Percentiles rank a stretch among this genome's conserved stretches.
Conservation (phyloP, 495 filamentous ascomycete species). For the Neohortaea acidophila region DNA sequence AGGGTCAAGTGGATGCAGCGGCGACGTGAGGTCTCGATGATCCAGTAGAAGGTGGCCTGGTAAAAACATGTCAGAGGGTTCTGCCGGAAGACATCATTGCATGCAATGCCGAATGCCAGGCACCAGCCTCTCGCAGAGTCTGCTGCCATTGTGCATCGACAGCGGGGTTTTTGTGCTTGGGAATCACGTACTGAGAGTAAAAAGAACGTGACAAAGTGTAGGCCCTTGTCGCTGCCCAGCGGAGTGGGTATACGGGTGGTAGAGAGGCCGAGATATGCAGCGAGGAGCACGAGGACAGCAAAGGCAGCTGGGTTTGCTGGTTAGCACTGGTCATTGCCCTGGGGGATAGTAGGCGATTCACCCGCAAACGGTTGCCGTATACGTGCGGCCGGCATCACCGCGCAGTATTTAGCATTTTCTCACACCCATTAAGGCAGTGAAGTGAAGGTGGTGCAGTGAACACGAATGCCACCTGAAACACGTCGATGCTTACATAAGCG, state of each 20-base stretch:
- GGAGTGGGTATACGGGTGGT: slow-evolving; percentile 27
- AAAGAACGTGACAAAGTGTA: slow-evolving; percentile 86
- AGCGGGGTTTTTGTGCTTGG: not conserved
- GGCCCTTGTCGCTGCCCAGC: slow-evolving; percentile 63
- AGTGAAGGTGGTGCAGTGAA: not conserved
- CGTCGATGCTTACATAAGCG: too few species aligned
- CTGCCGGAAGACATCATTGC: not conserved
- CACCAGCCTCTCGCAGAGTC: too few species aligned
- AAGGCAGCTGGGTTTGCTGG: slow-evolving; percentile 46
- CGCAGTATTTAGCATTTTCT: not conserved
- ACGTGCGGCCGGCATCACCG: slow-evolving; percentile 16
- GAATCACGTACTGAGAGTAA: slow-evolving; percentile 42
- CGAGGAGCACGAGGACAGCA: slow-evolving; percentile 53
- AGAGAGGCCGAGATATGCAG: slow-evolving; percentile 64
- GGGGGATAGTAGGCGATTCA: slow-evolving; percentile 3
- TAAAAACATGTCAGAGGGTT: not conserved
- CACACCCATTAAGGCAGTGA: not conserved
- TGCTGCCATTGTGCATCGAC: too few species aligned
- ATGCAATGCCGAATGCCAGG: too few species aligned
- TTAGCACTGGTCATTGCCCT: not conserved
- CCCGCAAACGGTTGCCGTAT: slow-evolving; percentile 21
- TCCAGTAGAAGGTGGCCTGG: slow-evolving; percentile 80
- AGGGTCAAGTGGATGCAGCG: slow-evolving; percentile 73
- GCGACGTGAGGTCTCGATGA: slow-evolving; percentile 74
- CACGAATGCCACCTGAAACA: too few species aligned